A percentile compares a stretch with the other conserved stretches of the same genome.
Evolutionary conservation across 768 basidiomycete genomes (phyloP).

Genomic region (Boletus speciosus): DNA sequence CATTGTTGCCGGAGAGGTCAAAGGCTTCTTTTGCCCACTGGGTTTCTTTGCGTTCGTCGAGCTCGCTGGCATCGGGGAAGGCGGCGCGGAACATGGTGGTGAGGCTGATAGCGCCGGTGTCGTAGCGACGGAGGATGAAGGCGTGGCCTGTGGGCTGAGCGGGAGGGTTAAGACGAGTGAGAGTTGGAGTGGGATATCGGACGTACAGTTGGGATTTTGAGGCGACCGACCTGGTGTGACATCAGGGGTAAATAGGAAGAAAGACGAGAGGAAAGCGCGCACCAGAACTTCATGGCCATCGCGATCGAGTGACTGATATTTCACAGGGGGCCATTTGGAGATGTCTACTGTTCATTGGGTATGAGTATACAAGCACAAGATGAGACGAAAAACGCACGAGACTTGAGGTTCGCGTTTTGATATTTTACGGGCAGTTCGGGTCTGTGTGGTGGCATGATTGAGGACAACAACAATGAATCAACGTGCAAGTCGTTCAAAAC

Average conservation of each 20-base stretch:
- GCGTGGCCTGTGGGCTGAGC: slow-evolving; percentile 74
- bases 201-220: slow-evolving; percentile 87
- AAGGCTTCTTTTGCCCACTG: slow-evolving; percentile 79
- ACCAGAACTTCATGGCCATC: slow-evolving; percentile 87
- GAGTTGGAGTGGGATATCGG: slow-evolving; percentile 1
- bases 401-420: slow-evolving; percentile 49
- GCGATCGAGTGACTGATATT: slow-evolving; percentile 88
- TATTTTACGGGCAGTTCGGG: slow-evolving; percentile 51
- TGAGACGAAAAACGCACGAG: slow-evolving; percentile 32
- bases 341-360: slow-evolving; percentile 32
- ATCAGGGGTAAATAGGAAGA: slow-evolving; percentile 15
- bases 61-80: slow-evolving; percentile 76
- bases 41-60: slow-evolving; percentile 74
- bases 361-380: not conserved
- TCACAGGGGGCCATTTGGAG: slow-evolving; percentile 63
- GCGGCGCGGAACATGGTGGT: slow-evolving; percentile 98
- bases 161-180: slow-evolving; percentile 15
- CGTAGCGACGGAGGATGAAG: slow-evolving; percentile 90
- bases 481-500: slow-evolving; percentile 33
- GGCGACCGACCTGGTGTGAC: slow-evolving; percentile 67
- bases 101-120: slow-evolving; percentile 87
- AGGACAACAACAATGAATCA: slow-evolving; percentile 2
- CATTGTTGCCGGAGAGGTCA: slow-evolving; percentile 77
- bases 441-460: slow-evolving; percentile 36
- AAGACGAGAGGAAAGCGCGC: slow-evolving; percentile 23